Conservation (phyloP, 2,329 filamentous ascomycete species). For the Colletotrichum spinosum region DNA sequence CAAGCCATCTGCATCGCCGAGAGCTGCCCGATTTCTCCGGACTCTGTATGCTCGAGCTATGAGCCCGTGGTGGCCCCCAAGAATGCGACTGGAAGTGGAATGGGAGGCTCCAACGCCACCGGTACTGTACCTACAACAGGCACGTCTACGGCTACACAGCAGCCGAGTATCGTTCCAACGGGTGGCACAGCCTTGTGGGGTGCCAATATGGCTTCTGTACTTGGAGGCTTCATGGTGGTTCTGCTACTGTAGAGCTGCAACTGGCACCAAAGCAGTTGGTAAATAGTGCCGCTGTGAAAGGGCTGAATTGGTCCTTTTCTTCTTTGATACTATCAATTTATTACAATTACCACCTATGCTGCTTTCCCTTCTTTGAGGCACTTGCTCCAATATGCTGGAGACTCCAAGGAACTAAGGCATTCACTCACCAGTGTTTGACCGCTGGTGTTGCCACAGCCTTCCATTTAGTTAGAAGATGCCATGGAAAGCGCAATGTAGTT, state of each 20-base stretch:
- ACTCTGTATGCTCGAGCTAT: conserved; percentile 60
- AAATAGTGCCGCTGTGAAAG: too few relatives aligned
- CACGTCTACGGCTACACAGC: neutral
- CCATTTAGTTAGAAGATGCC: too few relatives aligned
- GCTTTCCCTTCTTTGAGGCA: too few relatives aligned
- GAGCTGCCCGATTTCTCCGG: conserved; percentile 59
- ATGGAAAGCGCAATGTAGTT: too few relatives aligned
- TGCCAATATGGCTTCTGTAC: conserved; percentile 3
- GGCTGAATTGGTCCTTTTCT: too few relatives aligned
- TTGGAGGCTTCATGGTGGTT: neutral
- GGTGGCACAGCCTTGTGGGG: conserved; percentile 6
- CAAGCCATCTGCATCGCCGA: conserved; percentile 68
- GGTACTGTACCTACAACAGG: neutral
- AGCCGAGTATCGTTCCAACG: conserved; percentile 21
- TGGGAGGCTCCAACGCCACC: conserved; percentile 11
- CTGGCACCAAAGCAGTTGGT: neutral
- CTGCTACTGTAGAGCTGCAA: too few relatives aligned
- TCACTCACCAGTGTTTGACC: too few relatives aligned
- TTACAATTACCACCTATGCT: too few relatives aligned
- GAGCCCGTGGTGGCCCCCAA: conserved; percentile 42
- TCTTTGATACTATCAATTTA: too few relatives aligned
- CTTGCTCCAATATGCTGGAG: too few relatives aligned
- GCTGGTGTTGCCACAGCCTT: too few relatives aligned
- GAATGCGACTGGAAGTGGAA: conserved; percentile 25
- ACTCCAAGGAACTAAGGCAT: too few relatives aligned